These are phyloP conservation scores for Lipomyces japonicus DNA, from an alignment of 805 yeast genomes.

Conservation along the genomic window DNA sequence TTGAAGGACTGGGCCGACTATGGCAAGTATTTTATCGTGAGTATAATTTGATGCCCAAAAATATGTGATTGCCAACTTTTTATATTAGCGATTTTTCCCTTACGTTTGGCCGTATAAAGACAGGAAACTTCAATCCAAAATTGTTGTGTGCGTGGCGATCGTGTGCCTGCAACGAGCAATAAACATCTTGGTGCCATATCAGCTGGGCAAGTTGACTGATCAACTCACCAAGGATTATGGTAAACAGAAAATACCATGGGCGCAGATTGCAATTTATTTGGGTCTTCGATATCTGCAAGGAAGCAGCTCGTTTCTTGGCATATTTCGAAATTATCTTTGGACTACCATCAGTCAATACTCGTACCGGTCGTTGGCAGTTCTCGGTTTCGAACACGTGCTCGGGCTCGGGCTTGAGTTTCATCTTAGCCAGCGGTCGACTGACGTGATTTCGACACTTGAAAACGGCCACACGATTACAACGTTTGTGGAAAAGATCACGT, in stretches of 20 bases:
- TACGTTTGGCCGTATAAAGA: slow-evolving; percentile 24
- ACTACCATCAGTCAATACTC: slow-evolving; percentile 19
- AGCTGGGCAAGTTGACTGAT: slow-evolving; percentile 24
- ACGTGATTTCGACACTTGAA: slow-evolving; percentile 17
- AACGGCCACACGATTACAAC: slow-evolving; percentile 16
- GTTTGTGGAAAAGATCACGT: slow-evolving; percentile 22
- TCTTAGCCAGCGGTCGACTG: slow-evolving; percentile 14
- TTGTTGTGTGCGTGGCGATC: slow-evolving; percentile 16
- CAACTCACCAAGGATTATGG: slow-evolving; percentile 9
- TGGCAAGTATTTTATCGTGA: too few species aligned
- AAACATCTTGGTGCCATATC: slow-evolving; percentile 25
- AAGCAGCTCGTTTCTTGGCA: slow-evolving; percentile 21
- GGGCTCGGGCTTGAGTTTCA: slow-evolving; percentile 23
- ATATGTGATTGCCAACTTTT: slow-evolving; percentile 1
- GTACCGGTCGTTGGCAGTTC: slow-evolving; percentile 11
- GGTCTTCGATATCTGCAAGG: slow-evolving; percentile 24
- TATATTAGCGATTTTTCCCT: slow-evolving; percentile 19
- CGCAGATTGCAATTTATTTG: slow-evolving; percentile 14
- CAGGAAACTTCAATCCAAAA: slow-evolving; percentile 14
- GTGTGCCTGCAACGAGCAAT: slow-evolving; percentile 16
- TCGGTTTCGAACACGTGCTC: slow-evolving; percentile 19
- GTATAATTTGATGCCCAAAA: slow-evolving; percentile 3
- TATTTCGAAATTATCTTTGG: slow-evolving; percentile 18
- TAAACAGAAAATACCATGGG: slow-evolving; percentile 16
- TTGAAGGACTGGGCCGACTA: too few species aligned